Evolutionary conservation across 2,329 filamentous ascomycete species (phyloP).

Genomic region (Juglanconis juglandina): DNA sequence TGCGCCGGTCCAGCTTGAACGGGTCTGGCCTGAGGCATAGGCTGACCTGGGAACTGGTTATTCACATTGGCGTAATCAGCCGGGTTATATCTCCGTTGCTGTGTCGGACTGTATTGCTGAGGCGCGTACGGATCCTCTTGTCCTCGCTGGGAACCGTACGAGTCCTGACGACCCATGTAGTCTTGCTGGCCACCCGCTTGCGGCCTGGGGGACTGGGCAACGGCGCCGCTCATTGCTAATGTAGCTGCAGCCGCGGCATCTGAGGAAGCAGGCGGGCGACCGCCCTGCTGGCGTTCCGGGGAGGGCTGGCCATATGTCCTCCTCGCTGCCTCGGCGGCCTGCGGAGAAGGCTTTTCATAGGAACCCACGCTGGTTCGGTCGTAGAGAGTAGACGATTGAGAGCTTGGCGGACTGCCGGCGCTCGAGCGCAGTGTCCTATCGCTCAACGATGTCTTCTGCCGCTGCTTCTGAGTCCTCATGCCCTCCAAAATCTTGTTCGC

Average conservation of each 20-base stretch:
- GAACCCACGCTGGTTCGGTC: constrained; percentile 17
- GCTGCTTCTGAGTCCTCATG: constrained; percentile 71
- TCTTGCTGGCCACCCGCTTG: constrained; percentile 31
- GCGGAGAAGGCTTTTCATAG: constrained; percentile 36
- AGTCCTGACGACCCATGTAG: constrained; percentile 29
- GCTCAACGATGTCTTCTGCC: constrained; percentile 55
- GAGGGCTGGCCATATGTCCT: constrained; percentile 57
- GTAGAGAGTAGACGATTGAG: constrained; percentile 24
- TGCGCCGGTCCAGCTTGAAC: constrained; percentile 33
- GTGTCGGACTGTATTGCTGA: constrained; percentile 36
- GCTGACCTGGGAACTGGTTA: constrained; percentile 35
- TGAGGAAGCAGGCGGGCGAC: constrained; percentile 48
- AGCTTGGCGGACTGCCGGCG: constrained; percentile 42
- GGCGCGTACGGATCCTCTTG: constrained; percentile 38
- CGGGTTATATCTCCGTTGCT: constrained; percentile 71
- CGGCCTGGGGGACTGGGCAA: constrained; percentile 30
- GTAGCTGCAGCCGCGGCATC: constrained; percentile 53
- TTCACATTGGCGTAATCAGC: constrained; percentile 68
- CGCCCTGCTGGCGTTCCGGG: constrained; percentile 46
- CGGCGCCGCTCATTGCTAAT: constrained; percentile 54
- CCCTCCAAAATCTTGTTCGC: constrained; percentile 91
- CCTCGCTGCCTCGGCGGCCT: constrained; percentile 63
- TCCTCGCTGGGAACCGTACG: constrained; percentile 28
- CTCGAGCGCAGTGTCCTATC: constrained; percentile 62
- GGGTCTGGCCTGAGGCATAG: constrained; percentile 33